Conservation (phyloP, 139 green algal species). For the Tetradesmus lagerheimii region DNA sequence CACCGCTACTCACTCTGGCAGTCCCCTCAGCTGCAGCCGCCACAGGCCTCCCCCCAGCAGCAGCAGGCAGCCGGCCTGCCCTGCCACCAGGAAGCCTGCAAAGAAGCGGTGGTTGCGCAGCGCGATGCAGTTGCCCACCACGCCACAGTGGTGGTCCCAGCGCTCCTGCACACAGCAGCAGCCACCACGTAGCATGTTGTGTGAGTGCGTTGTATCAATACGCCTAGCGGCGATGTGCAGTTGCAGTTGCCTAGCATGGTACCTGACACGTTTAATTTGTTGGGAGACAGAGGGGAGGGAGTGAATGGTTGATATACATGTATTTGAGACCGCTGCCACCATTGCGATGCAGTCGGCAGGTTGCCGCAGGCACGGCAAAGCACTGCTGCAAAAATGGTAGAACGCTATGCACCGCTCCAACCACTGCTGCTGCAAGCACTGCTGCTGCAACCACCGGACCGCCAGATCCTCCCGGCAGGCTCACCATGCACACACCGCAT, state of each 20-base stretch:
- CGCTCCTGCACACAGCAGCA: constrained; percentile 7
- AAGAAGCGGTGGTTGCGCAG: constrained; percentile 85
- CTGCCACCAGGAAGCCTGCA: constrained; percentile 64
- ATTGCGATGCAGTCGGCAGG: too few relatives aligned
- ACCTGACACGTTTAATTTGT: too few relatives aligned
- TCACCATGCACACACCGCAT: constrained; percentile 81
- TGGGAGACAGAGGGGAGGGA: too few relatives aligned
- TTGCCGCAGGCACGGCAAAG: too few relatives aligned
- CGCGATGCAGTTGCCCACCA: constrained; percentile 80
- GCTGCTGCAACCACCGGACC: not conserved
- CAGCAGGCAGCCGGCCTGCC: constrained; percentile 45
- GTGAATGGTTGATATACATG: too few relatives aligned
- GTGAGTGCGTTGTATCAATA: too few relatives aligned
- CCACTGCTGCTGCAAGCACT: not conserved
- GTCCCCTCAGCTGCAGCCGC: constrained; percentile 37
- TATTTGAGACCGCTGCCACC: too few relatives aligned
- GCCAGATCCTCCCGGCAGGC: too few relatives aligned
- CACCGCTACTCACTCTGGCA: not conserved
- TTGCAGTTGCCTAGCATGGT: too few relatives aligned
- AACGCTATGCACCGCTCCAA: not conserved
- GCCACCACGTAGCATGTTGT: not conserved
- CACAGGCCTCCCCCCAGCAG: constrained; percentile 44
- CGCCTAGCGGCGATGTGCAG: too few relatives aligned
- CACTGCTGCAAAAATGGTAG: not conserved
- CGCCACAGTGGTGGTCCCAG: constrained; percentile 69